Percentiles rank a stretch among this genome's conserved stretches.
Evolutionary conservation across 2,329 filamentous ascomycete genomes (phyloP).

Genomic region (Orbilia ellipsospora): DNA sequence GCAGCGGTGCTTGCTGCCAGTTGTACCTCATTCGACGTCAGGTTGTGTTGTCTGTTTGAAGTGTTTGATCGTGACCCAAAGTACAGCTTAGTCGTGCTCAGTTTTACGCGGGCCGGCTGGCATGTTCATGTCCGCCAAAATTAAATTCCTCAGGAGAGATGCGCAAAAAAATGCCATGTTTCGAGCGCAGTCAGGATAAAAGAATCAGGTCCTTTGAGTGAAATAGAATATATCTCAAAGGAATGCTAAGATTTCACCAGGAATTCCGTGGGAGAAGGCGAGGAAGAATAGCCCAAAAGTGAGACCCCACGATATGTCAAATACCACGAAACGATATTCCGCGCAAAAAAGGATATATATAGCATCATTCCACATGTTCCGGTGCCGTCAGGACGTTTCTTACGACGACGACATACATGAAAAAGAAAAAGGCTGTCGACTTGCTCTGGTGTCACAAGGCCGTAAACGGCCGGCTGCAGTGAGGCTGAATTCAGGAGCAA

Average conservation of each 20-base stretch:
- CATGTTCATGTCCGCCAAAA: background rate
- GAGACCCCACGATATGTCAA: background rate
- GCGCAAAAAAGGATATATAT: conserved; percentile 30
- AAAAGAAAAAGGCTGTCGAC: conserved; percentile 9
- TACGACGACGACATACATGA: background rate
- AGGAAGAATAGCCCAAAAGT: background rate
- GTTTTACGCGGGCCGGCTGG: conserved; percentile 9
- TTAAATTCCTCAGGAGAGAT: conserved; percentile 25
- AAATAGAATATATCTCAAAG: conserved; percentile 7
- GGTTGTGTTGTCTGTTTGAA: conserved; percentile 24
- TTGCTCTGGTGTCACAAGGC: conserved; percentile 40
- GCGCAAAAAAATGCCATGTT: conserved; percentile 15
- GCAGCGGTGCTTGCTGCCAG: conserved; percentile 16
- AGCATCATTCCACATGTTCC: conserved; percentile 26
- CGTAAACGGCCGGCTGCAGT: conserved; percentile 41
- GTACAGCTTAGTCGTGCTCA: conserved; percentile 8
- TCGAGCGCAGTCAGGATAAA: conserved; percentile 10
- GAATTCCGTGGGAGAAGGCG: background rate
- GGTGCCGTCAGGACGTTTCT: conserved; percentile 10
- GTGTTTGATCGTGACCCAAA: conserved; percentile 27
- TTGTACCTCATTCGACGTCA: conserved; percentile 47
- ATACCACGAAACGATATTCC: conserved; percentile 2
- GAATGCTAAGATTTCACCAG: background rate
- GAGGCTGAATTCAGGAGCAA: conserved; percentile 37
- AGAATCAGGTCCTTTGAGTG: conserved; percentile 3